These are phyloP conservation scores for Paraurostyla sp. DNA, from an alignment of 73 alveolate genomes.

Conservation along the genomic window DNA sequence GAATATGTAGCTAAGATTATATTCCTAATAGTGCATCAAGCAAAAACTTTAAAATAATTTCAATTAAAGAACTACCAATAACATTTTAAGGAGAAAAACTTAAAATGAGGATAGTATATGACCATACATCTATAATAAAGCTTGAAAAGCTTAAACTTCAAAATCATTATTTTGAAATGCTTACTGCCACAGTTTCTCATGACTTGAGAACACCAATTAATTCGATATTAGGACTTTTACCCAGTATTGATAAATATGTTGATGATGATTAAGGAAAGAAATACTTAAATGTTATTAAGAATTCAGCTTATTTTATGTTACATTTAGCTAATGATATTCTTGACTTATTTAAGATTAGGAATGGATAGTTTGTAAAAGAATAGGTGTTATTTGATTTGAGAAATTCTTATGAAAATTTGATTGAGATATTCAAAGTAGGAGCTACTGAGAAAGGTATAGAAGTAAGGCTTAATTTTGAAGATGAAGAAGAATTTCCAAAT, in stretches of 20 bases:
- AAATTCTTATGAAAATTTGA: neutral
- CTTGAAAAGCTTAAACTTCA: neutral
- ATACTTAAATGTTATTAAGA: neutral
- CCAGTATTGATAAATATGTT: neutral
- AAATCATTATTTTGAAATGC: constrained; percentile 1
- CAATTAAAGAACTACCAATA: neutral
- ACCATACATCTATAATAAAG: neutral
- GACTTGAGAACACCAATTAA: constrained; percentile 9
- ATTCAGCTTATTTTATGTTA: neutral
- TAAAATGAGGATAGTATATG: neutral
- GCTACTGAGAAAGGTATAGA: neutral
- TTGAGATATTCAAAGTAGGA: neutral
- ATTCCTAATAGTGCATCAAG: too few species aligned
- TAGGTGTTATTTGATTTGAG: neutral
- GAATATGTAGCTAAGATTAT: too few species aligned
- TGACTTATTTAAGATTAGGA: neutral
- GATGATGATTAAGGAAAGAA: neutral
- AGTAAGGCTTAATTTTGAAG: neutral
- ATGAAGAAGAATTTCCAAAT: neutral
- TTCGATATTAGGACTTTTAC: neutral
- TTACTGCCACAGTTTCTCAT: constrained; percentile 38
- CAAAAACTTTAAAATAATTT: too few species aligned
- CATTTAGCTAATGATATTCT: neutral
- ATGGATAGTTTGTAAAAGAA: neutral
- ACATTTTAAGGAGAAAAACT: neutral